These are phyloP conservation scores for Heliamphora pulchella DNA, from an alignment of 179 eudicot species.

Conservation along the genomic window DNA sequence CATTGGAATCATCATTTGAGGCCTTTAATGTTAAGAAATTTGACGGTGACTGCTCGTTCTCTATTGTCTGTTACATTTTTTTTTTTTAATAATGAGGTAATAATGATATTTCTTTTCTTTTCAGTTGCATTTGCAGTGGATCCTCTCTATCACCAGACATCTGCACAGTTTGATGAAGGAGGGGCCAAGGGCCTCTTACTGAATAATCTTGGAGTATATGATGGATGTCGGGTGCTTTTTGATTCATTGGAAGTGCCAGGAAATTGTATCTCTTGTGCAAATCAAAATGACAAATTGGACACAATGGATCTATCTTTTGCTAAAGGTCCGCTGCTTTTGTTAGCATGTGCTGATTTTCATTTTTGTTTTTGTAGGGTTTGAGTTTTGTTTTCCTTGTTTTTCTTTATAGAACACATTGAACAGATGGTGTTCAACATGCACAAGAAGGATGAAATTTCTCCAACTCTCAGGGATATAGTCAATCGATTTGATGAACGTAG, in stretches of 20 bases:
- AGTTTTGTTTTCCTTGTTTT: constrained; percentile 18
- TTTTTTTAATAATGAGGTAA: background rate
- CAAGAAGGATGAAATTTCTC: constrained; percentile 52
- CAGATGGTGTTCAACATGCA: constrained; percentile 56
- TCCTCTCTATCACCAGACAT: constrained; percentile 95
- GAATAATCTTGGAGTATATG: constrained; percentile 89
- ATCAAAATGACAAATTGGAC: constrained; percentile 30
- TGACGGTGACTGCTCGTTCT: constrained; percentile 52
- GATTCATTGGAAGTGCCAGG: constrained; percentile 92
- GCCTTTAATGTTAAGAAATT: constrained; percentile 86
- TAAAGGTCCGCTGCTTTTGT: constrained; percentile 41
- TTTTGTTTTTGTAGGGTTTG: background rate
- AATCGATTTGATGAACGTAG: constrained; percentile 51
- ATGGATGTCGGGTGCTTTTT: constrained; percentile 76
- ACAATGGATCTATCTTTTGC: constrained; percentile 74
- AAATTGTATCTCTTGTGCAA: constrained; percentile 38
- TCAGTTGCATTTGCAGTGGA: constrained; percentile 90
- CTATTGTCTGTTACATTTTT: background rate
- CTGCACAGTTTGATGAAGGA: constrained; percentile 98
- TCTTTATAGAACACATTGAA: constrained; percentile 51
- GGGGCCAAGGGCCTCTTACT: constrained; percentile 93
- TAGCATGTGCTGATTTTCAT: background rate
- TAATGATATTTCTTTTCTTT: constrained; percentile 17
- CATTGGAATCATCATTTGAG: constrained; percentile 86
- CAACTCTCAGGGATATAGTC: constrained; percentile 40